Conservation (phyloP, 2,329 filamentous ascomycete genomes). For the Microsporum canis region DNA sequence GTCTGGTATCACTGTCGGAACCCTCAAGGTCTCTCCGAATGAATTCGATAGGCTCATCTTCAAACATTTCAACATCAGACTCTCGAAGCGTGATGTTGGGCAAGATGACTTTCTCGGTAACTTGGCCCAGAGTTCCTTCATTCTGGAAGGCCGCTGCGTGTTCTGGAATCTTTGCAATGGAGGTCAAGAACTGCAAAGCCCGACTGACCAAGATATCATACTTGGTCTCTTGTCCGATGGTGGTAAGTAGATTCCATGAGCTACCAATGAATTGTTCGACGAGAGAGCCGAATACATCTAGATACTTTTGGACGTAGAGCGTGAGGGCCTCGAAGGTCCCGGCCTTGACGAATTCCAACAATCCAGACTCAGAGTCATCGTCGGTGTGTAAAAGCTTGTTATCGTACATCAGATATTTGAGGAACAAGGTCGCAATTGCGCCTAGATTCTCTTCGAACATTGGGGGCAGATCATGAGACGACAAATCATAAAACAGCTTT, state of each 20-base stretch:
- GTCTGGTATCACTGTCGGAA: slow-evolving; percentile 85
- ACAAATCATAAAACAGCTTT: slow-evolving; percentile 90
- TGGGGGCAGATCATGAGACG: slow-evolving; percentile 90
- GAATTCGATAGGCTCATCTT: slow-evolving; percentile 98
- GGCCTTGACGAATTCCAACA: slow-evolving; percentile 76
- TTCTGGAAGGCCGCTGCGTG: slow-evolving; percentile 82
- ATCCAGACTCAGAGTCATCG: slow-evolving; percentile 79
- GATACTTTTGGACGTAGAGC: slow-evolving; percentile 86
- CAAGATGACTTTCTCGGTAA: slow-evolving; percentile 90
- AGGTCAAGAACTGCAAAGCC: slow-evolving; percentile 86
- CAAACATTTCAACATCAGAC: slow-evolving; percentile 89
- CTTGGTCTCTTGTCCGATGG: slow-evolving; percentile 74
- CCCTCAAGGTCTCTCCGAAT: slow-evolving; percentile 91
- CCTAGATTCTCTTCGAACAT: slow-evolving; percentile 83
- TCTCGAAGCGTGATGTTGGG: slow-evolving; percentile 87
- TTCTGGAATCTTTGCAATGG: slow-evolving; percentile 63
- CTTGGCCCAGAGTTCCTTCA: slow-evolving; percentile 64
- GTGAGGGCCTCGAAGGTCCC: slow-evolving; percentile 87
- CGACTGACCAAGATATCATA: slow-evolving; percentile 92
- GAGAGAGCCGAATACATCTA: slow-evolving; percentile 78
- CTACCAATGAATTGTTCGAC: slow-evolving; percentile 76
- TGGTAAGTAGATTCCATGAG: slow-evolving; percentile 83
- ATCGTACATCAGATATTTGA: slow-evolving; percentile 87
- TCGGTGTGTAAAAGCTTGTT: slow-evolving; percentile 72
- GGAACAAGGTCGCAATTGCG: slow-evolving; percentile 64